phyloP scores from a whole-genome alignment of 805 yeast species.

The Grigorovia humatica region DNA sequence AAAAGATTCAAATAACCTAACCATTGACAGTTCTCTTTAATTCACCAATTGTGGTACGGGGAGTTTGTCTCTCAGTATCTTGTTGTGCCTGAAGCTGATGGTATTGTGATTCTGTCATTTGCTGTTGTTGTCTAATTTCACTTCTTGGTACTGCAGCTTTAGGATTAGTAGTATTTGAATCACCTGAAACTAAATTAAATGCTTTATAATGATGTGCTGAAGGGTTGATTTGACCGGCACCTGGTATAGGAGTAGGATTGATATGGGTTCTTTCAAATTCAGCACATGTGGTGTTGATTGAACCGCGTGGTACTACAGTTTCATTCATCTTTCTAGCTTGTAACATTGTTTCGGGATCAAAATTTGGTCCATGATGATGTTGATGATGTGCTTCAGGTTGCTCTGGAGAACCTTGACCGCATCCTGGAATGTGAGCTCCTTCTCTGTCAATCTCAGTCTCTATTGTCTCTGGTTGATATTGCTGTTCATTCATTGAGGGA shows the following conservation, averaged over 20 bases:
- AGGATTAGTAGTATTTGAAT: not conserved
- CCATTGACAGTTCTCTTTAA: conserved; percentile 1
- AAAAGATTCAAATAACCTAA: not conserved
- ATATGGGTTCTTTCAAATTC: conserved; percentile 5
- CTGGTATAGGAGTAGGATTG: conserved; percentile 10
- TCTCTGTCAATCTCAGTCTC: conserved; percentile 2
- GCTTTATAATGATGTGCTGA: conserved; percentile 3
- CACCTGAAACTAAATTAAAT: conserved; percentile 6
- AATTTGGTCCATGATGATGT: not conserved
- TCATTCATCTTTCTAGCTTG: conserved; percentile 11
- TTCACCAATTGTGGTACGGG: not conserved
- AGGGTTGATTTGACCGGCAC: conserved; percentile 7
- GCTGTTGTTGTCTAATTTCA: not conserved
- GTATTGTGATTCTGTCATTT: not conserved
- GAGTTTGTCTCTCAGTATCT: not conserved
- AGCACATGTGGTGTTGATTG: conserved; percentile 6
- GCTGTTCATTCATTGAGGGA: conserved; percentile 2
- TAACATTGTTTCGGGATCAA: conserved; percentile 5
- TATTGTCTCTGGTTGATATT: conserved; percentile 5
- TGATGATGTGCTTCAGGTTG: not conserved
- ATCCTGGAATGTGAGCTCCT: conserved; percentile 8
- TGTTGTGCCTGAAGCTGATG: not conserved
- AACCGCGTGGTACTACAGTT: conserved; percentile 3
- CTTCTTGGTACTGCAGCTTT: conserved; percentile 1
- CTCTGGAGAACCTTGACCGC: conserved; percentile 5